Conservation (phyloP, 1,284 basidiomycete species). For the Rhodotorula sp. region DNA sequence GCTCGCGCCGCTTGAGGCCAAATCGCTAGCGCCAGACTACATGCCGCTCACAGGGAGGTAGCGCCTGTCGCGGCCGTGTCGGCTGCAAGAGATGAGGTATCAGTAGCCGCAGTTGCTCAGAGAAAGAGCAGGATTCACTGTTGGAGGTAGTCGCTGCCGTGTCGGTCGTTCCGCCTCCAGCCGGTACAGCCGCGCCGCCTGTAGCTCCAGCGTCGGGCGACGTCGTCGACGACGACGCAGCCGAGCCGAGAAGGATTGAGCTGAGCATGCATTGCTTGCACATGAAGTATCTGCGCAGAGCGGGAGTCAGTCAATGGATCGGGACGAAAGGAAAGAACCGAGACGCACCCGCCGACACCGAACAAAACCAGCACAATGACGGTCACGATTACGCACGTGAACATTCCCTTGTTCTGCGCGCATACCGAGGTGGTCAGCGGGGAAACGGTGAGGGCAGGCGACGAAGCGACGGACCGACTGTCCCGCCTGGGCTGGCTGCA, state of each 20-base stretch:
- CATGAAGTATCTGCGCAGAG: constrained; percentile 1
- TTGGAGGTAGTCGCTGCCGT: neutral
- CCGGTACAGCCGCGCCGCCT: neutral
- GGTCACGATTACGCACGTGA: neutral
- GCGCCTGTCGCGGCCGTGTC: too few relatives aligned
- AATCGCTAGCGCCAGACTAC: too few relatives aligned
- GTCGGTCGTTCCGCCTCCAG: neutral
- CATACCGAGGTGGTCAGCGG: too few relatives aligned
- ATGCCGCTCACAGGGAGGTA: too few relatives aligned
- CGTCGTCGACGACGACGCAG: neutral
- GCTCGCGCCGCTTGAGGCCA: too few relatives aligned
- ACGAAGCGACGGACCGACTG: neutral
- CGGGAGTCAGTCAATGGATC: too few relatives aligned
- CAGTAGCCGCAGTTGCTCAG: too few relatives aligned
- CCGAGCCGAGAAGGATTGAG: neutral
- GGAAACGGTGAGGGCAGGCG: too few relatives aligned
- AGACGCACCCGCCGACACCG: neutral
- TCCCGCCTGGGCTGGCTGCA: neutral
- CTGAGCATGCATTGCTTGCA: constrained; percentile 4
- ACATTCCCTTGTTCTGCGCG: neutral
- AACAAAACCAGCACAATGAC: neutral
- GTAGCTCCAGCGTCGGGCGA: neutral
- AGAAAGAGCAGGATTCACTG: neutral
- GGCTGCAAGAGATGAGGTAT: too few relatives aligned
- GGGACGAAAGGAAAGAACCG: neutral